These are phyloP conservation scores for Amoeboaphelidium occidentale DNA, from an alignment of 371 early-diverging fungal genomes.

Conservation along the genomic window DNA sequence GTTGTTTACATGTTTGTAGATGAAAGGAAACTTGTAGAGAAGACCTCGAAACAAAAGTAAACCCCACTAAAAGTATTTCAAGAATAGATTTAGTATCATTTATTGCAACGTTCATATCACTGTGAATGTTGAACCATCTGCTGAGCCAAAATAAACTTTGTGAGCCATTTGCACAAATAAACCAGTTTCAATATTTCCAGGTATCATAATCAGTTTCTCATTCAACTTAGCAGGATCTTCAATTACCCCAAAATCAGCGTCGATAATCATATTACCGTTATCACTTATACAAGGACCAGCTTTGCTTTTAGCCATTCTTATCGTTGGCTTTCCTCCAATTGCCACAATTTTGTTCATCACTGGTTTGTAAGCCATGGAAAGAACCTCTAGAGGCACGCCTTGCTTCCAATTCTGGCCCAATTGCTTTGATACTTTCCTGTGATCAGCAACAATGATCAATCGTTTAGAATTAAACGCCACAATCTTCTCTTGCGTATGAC, in stretches of 20 bases:
- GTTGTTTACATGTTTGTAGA: too few relatives aligned
- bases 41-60: too few relatives aligned
- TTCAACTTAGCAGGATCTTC: conserved; percentile 24
- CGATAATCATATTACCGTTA: conserved; percentile 78
- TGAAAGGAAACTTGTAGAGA: too few relatives aligned
- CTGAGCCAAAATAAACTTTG: conserved; percentile 46
- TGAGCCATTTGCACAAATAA: conserved; percentile 62
- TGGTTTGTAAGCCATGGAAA: conserved; percentile 42
- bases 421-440: conserved; percentile 59
- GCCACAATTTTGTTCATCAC: conserved; percentile 16
- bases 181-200: conserved; percentile 77
- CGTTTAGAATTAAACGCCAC: conserved; percentile 56
- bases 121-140: too few relatives aligned
- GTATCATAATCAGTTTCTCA: conserved; percentile 31
- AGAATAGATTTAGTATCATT: too few relatives aligned
- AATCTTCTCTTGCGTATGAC: conserved; percentile 73
- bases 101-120: too few relatives aligned
- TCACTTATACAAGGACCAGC: conserved; percentile 87
- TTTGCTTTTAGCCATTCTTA: conserved; percentile 62
- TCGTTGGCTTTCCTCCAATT: conserved; percentile 20
- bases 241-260: conserved; percentile 53
- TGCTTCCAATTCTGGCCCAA: conserved; percentile 28
- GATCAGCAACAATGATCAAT: conserved; percentile 69
- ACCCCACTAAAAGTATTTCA: too few relatives aligned
- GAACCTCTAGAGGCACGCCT: conserved; percentile 73